Evolutionary conservation across 2,329 filamentous ascomycete species (phyloP).

Genomic region (Aurifilum marmelostoma): DNA sequence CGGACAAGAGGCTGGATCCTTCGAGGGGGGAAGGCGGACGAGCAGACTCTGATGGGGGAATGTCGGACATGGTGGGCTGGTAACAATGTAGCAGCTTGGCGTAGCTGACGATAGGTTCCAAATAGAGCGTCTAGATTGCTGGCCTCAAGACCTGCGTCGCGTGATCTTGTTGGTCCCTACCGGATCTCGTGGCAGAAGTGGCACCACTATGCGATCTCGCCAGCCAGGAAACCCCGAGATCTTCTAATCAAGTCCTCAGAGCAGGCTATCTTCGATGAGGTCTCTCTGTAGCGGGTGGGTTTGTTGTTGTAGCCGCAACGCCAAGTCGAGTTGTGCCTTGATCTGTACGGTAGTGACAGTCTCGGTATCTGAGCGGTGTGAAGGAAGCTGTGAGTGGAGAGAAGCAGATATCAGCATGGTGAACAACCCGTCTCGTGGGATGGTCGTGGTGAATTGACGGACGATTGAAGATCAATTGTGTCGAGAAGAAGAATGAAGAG

Average conservation of each 20-base stretch:
- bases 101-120: conserved; percentile 25
- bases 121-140: conserved; percentile 31
- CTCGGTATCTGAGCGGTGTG: not conserved
- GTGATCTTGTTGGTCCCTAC: not conserved
- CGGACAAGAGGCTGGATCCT: not conserved
- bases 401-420: conserved; percentile 12
- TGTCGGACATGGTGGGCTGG: conserved; percentile 21
- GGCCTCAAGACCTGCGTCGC: not conserved
- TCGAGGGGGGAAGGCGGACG: conserved; percentile 3
- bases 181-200: not conserved
- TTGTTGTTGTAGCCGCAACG: not conserved
- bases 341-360: not conserved
- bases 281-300: too few species aligned
- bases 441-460: not conserved
- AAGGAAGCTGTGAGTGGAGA: conserved; percentile 2
- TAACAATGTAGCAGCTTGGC: not conserved
- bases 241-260: not conserved
- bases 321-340: not conserved
- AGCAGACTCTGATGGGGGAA: conserved; percentile 12
- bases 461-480: not conserved
- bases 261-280: not conserved
- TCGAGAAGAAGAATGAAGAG: not conserved
- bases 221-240: not conserved
- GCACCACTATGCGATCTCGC: not conserved
- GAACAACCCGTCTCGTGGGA: not conserved